Evolutionary conservation across 768 basidiomycete genomes (phyloP), one percentile per base, ranked within the genome.

Genomic region (Podaxis pistillaris): DNA sequence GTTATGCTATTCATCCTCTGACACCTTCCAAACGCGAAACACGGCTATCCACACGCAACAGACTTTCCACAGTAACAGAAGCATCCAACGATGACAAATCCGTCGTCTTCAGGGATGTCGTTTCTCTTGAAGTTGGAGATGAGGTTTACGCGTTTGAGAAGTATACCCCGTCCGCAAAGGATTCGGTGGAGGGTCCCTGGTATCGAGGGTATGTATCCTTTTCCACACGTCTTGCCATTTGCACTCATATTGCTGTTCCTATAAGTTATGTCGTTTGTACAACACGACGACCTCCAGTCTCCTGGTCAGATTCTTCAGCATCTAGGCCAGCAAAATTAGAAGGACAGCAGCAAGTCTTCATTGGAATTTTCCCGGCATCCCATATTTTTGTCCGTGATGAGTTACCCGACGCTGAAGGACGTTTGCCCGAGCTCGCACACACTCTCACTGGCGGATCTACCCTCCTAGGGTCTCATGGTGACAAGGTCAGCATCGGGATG

Each of bases 131-230:
- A 68, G 90, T 98, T 30, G 96, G 96, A 52, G 96, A 97, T 74
- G 96, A 98, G 72, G 88, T 98, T 37, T 98, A 98, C 75, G 94
- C 95, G 17, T 98, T 98, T 70, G 96, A 98, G 78, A 89, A 89
- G 71, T 96, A 94, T 73, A 87, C 82, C 0, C 88, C 90, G 11
- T 79, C 79, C 56, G 82, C 78, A 62, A 91, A 89, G 70, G 91
- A 92, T 63, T 71, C 73, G 58, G 85, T 84, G 12, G 90, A 91
- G 60, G 89, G 88, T 19, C 74, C 87, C 15, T 98, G 96, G 96
- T 98, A 94, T 75, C 82, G 96, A 78, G 96, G 96, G 91, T 97
- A 73, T 74, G 91, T 85, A 63, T 66, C 56, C 40, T 24, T 28
- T 37, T 30, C 47, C 52, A 41, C 46, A 17, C 63, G 26, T 15